These are phyloP conservation scores for Neofusicoccum cordaticola DNA, from an alignment of 2,329 filamentous ascomycete species.

Conservation along the genomic window DNA sequence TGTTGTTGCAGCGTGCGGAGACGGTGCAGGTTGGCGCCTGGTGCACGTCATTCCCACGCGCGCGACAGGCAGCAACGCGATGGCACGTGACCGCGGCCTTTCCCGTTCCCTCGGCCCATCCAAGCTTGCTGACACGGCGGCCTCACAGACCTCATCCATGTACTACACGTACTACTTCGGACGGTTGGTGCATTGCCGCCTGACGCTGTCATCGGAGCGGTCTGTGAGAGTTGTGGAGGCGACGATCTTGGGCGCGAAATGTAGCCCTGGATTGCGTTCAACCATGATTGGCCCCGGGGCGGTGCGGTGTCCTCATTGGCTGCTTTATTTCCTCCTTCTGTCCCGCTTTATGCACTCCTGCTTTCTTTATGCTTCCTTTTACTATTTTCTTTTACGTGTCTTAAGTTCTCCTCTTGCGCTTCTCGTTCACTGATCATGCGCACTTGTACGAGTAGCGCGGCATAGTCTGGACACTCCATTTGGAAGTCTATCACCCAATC, in stretches of 20 bases:
- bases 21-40: not conserved
- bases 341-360: not conserved
- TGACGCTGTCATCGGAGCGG: not conserved
- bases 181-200: not conserved
- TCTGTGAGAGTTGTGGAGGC: not conserved
- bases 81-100: not conserved
- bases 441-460: no score
- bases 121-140: no score
- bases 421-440: not conserved
- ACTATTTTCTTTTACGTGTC: not conserved
- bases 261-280: not conserved
- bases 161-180: not conserved
- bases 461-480: no score
- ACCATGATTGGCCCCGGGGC: not conserved
- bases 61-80: slow-evolving; percentile 9
- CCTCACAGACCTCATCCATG: no score
- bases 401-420: not conserved
- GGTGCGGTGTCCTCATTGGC: not conserved
- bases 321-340: not conserved
- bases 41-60: not conserved
- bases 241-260: not conserved
- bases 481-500: no score
- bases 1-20: not conserved
- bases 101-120: not conserved
- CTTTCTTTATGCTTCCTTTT: not conserved